Percentiles rank a stretch among this genome's conserved stretches.
Conservation (phyloP, 1,284 basidiomycete species). For the Marasmius fiardii region DNA sequence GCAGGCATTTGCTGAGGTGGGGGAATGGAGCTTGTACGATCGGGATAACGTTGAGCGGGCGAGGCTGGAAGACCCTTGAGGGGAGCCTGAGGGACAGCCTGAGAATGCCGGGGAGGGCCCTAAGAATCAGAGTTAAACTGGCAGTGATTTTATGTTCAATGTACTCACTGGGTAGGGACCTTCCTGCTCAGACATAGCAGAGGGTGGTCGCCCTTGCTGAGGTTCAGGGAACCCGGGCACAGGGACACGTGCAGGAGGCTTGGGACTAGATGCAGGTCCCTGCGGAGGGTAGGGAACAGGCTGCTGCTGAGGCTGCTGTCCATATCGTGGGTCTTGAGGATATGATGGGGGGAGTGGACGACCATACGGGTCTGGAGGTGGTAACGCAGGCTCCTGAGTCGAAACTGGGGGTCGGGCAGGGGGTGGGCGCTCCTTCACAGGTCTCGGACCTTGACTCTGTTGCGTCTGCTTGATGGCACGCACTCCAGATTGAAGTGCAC, state of each 20-base stretch:
- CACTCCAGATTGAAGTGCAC: constrained; percentile 88
- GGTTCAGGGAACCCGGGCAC: constrained; percentile 34
- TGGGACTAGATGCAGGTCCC: constrained; percentile 28
- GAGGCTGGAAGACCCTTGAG: constrained; percentile 14
- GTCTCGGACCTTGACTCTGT: constrained; percentile 26
- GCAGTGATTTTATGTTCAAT: background rate
- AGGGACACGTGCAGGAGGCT: constrained; percentile 44
- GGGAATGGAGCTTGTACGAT: constrained; percentile 10
- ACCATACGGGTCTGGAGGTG: constrained; percentile 13
- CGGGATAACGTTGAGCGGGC: constrained; percentile 9
- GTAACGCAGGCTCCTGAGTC: constrained; percentile 26
- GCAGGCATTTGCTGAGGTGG: constrained; percentile 16
- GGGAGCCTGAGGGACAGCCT: constrained; percentile 25
- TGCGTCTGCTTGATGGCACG: constrained; percentile 72
- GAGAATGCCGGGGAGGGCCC: constrained; percentile 12
- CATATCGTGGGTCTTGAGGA: constrained; percentile 34
- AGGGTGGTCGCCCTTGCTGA: constrained; percentile 20
- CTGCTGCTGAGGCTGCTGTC: constrained; percentile 24
- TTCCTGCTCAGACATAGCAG: constrained; percentile 19
- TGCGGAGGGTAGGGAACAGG: constrained; percentile 25
- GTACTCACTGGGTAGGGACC: constrained; percentile 7
- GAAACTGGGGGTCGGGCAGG: constrained; percentile 21
- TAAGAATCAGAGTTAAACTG: background rate
- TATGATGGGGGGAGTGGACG: constrained; percentile 28
- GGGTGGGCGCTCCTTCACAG: constrained; percentile 14